A percentile compares a stretch with the other conserved stretches of the same genome.
Evolutionary conservation across 1,284 basidiomycete genomes (phyloP).

Genomic region (Rhodofomes roseus): DNA sequence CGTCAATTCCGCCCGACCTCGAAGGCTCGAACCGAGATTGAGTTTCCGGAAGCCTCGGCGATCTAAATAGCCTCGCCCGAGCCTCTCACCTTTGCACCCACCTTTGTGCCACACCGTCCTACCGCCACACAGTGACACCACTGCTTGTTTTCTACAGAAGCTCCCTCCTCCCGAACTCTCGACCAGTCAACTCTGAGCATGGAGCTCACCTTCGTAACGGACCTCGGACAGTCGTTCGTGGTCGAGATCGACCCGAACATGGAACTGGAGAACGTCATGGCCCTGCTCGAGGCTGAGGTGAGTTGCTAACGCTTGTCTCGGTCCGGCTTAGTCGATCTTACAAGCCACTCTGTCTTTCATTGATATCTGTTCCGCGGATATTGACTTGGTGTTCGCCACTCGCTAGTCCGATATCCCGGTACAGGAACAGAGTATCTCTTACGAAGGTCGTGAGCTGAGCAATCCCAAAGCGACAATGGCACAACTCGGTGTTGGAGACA

Average conservation of each 20-base stretch:
- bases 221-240: slow-evolving; percentile 70
- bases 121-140: not conserved
- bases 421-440: slow-evolving; percentile 67
- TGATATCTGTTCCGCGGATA: not conserved
- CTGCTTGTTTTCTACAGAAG: not conserved
- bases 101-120: not conserved
- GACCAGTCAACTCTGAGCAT: slow-evolving; percentile 37
- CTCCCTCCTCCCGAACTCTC: slow-evolving; percentile 1
- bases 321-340: slow-evolving; percentile 2
- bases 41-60: not conserved
- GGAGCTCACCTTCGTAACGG: slow-evolving; percentile 80
- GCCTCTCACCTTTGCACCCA: not conserved
- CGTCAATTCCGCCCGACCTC: not conserved
- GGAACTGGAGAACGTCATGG: slow-evolving; percentile 87
- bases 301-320: slow-evolving; percentile 23
- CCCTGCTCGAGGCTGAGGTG: slow-evolving; percentile 88
- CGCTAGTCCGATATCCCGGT: slow-evolving; percentile 62
- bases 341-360: not conserved
- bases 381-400: not conserved
- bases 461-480: slow-evolving; percentile 65
- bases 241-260: slow-evolving; percentile 86
- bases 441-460: slow-evolving; percentile 59
- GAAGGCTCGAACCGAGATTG: not conserved
- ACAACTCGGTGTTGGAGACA: slow-evolving; percentile 55
- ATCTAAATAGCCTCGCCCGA: slow-evolving; percentile 5